phyloP scores from a whole-genome alignment of 345 rosid species.

The Hibiscus mutabilis region DNA sequence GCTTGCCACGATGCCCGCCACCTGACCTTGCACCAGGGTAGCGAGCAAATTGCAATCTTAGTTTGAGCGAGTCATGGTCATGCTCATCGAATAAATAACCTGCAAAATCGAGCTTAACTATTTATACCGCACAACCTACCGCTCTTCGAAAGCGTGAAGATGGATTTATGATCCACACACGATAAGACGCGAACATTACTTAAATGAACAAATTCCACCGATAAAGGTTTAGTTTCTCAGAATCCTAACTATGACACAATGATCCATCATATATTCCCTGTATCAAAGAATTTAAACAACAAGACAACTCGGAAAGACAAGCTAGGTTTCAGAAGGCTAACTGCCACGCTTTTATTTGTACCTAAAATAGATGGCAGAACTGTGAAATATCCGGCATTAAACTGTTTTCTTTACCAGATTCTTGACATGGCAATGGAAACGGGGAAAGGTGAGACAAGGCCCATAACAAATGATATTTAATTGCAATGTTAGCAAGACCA shows the following conservation, averaged over 20 bases:
- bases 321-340: conserved; percentile 4
- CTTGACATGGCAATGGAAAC: not conserved
- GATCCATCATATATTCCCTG: not conserved
- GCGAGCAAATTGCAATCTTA: conserved; percentile 77
- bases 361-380: not conserved
- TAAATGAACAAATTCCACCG: conserved; percentile 8
- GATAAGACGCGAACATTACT: conserved; percentile 18
- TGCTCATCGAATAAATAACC: conserved; percentile 63
- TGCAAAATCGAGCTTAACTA: conserved; percentile 57
- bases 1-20: conserved; percentile 63
- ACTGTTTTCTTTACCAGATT: not conserved
- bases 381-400: not conserved
- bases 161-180: conserved; percentile 19
- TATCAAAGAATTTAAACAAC: not conserved
- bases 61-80: conserved; percentile 52
- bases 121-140: conserved; percentile 32
- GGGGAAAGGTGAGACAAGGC: not conserved
- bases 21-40: conserved; percentile 71
- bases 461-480: not conserved
- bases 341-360: conserved; percentile 8
- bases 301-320: not conserved
- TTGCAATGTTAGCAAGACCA: not conserved
- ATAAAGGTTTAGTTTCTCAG: conserved; percentile 5
- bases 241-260: conserved; percentile 1
- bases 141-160: conserved; percentile 19